A percentile compares a stretch with the other conserved stretches of the same genome.
Evolutionary conservation across 805 yeast species (phyloP).

Genomic region (Scheffersomyces stipitis): DNA sequence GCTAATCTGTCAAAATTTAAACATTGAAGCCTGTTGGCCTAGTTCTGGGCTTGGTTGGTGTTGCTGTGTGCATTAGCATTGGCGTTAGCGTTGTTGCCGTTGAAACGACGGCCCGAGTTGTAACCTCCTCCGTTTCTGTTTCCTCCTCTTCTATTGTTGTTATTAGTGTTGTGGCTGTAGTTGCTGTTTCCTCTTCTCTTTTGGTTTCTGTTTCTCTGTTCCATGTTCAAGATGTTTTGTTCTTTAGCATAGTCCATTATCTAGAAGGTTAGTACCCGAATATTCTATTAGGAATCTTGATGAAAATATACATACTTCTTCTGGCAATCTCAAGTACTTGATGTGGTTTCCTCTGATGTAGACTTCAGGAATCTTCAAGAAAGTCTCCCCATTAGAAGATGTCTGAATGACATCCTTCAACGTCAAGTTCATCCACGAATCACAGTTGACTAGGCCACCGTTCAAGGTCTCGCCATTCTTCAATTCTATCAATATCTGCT

Average conservation of each 20-base stretch:
- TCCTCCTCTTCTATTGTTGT: constrained; percentile 18
- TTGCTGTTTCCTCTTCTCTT: constrained; percentile 42
- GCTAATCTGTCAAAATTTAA: no score
- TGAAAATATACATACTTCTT: constrained; percentile 37
- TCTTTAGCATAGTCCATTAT: constrained; percentile 75
- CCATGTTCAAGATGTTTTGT: constrained; percentile 52
- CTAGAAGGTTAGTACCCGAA: constrained; percentile 12
- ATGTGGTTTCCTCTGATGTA: constrained; percentile 86
- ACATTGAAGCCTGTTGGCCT: no score
- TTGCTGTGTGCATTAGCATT: constrained; percentile 21
- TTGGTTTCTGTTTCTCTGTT: constrained; percentile 48
- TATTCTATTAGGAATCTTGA: neutral
- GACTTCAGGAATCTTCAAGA: constrained; percentile 64
- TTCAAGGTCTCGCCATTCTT: constrained; percentile 88
- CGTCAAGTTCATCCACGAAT: constrained; percentile 94
- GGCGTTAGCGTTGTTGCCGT: constrained; percentile 21
- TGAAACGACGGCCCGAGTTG: constrained; percentile 23
- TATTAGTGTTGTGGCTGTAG: constrained; percentile 15
- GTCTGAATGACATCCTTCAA: constrained; percentile 72
- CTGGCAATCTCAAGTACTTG: constrained; percentile 73
- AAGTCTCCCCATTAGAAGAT: constrained; percentile 59
- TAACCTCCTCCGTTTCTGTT: constrained; percentile 27
- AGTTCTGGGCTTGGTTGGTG: constrained; percentile 19
- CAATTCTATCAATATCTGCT: constrained; percentile 82
- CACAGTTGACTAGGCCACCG: constrained; percentile 84